Evolutionary conservation across 2,329 filamentous ascomycete species (phyloP), one percentile per base, ranked within the genome.

Genomic region (Aspergillus flavus): DNA sequence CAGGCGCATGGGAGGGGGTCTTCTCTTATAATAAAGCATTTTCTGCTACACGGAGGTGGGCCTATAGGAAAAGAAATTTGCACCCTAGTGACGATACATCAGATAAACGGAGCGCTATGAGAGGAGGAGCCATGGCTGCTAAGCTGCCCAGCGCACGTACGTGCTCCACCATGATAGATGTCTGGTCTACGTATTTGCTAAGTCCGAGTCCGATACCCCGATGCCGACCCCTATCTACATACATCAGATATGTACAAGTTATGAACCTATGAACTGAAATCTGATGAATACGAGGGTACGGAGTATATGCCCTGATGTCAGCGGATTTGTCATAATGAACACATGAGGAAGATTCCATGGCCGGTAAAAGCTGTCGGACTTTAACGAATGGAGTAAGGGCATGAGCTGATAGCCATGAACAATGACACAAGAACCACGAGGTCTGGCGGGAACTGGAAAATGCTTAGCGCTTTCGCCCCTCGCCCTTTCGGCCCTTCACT

Each of bases 381-480:
- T 54, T 36, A 36, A 30, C 43, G 21, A 46, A 46, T 21, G 30
- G 52, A 19, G 21, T 28, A 39, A 21, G 19, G 16, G 12, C 10
- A 36, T 54, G 52, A 36, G 30, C n/a, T 54, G 30, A 54, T 36
- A 21, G 11, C 32, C 21, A 21, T 36, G 30, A 54, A 34, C 32
- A 54, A 54, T 54, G 52, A 54, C 52, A 54, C 52, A 21, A 54
- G 52, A 36, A 21, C 30, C 52, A 36, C 50, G 30, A 53, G 50
- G 34, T 36, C 30, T 34, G 16, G 30, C 45, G 26, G 46, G 46
- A 21, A 54, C 21, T 36, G 32, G 52, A 36, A 21, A 54, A 54
- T 54, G 32, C 30, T 54, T 54, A 54, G 52, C 32, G 52, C 30
- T 26, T 23, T 36, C 52, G 32, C n/a, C n/a, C 6, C 12, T 55